These are phyloP conservation scores for Paxillus ammoniavirescens DNA, from an alignment of 768 basidiomycete genomes.

Conservation along the genomic window DNA sequence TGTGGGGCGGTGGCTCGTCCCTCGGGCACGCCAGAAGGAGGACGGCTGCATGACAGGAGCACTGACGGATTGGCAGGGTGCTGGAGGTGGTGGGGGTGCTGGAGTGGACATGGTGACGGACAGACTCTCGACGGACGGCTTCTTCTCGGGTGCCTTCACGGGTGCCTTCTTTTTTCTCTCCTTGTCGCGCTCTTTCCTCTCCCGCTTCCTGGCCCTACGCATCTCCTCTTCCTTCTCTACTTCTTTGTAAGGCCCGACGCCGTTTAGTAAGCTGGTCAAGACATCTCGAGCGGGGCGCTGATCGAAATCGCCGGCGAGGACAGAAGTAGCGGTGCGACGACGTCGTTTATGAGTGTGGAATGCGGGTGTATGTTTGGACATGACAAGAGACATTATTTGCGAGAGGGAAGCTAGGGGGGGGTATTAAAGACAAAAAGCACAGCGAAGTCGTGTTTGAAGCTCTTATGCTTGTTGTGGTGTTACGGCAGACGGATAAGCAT, in stretches of 20 bases:
- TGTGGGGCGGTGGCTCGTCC: conserved; percentile 43
- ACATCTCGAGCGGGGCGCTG: conserved; percentile 66
- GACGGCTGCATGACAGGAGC: conserved; percentile 37
- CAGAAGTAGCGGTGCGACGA: conserved; percentile 68
- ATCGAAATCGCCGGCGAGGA: conserved; percentile 77
- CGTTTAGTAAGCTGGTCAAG: conserved; percentile 76
- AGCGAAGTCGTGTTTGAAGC: conserved; percentile 33
- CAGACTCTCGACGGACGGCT: conserved; percentile 13
- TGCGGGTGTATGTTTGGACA: conserved; percentile 9
- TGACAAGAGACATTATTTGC: conserved; percentile 22
- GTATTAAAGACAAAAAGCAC: conserved; percentile 25
- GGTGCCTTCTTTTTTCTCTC: conserved; percentile 45
- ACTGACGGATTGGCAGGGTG: conserved; percentile 24
- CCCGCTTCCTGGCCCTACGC: conserved; percentile 53
- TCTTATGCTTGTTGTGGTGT: conserved; percentile 34
- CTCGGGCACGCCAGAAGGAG: conserved; percentile 63
- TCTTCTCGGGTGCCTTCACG: conserved; percentile 35
- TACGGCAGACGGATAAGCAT: conserved; percentile 38
- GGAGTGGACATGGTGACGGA: conserved; percentile 14
- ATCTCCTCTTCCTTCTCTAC: conserved; percentile 62
- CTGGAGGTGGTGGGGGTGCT: conserved; percentile 12
- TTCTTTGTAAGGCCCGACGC: conserved; percentile 62
- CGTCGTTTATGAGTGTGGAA: conserved; percentile 33
- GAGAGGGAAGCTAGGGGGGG: conserved; percentile 8
- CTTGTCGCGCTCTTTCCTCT: conserved; percentile 45